Evolutionary conservation across 352 stramenopile species (phyloP).

Genomic region (Thalassiosira livingstoniorum): DNA sequence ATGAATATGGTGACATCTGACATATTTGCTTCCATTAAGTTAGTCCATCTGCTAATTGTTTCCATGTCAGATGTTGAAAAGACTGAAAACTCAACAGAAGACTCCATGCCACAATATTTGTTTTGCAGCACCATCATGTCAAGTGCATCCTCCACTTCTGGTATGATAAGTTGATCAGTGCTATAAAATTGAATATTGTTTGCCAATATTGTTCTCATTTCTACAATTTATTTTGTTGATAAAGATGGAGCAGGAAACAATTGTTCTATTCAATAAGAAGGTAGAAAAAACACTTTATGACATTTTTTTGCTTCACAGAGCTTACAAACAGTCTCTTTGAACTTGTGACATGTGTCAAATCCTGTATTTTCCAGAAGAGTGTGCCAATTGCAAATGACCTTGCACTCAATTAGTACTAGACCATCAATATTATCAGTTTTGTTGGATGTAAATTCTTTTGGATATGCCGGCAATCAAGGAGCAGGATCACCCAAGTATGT

Average conservation of each 20-base stretch:
- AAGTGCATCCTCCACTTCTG: conserved; percentile 32
- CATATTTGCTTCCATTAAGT: conserved; percentile 14
- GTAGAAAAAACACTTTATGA: conserved; percentile 1
- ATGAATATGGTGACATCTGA: conserved; percentile 17
- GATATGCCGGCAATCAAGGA: conserved; percentile 4
- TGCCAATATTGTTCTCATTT: conserved; percentile 20
- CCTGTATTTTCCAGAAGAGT: neutral
- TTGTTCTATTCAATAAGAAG: conserved; percentile 7
- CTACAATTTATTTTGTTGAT: conserved; percentile 5
- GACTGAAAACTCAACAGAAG: conserved; percentile 3
- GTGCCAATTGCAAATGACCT: neutral
- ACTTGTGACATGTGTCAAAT: conserved; percentile 5
- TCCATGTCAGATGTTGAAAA: conserved; percentile 17
- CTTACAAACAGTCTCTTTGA: conserved; percentile 12
- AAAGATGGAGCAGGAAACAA: neutral
- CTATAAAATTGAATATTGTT: conserved; percentile 11
- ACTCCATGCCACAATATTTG: neutral
- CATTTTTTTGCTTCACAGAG: neutral
- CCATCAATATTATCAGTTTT: conserved; percentile 4
- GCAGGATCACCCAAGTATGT: conserved; percentile 18
- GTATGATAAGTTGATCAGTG: conserved; percentile 5
- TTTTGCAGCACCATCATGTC: neutral
- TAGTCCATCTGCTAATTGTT: neutral
- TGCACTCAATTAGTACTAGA: neutral
- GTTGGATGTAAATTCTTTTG: conserved; percentile 13